These are phyloP conservation scores for Starmerella gropengiesseri DNA, from an alignment of 805 yeast genomes.

Conservation along the genomic window DNA sequence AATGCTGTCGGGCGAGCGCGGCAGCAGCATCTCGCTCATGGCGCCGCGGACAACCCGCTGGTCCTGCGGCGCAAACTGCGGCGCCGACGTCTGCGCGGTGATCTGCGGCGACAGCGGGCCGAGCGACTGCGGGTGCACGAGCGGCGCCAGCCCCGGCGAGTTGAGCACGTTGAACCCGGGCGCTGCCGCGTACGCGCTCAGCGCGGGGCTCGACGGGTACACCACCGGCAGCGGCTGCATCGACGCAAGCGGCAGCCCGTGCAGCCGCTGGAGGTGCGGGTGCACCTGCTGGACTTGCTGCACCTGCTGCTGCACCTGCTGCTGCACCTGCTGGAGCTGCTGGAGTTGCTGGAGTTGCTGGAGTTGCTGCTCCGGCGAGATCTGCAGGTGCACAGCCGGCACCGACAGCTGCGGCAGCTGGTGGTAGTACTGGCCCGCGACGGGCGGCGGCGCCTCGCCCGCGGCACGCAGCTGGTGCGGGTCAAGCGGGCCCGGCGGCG, in stretches of 20 bases:
- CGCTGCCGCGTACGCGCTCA: slow-evolving; percentile 14
- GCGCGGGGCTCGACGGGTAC: slow-evolving; percentile 20
- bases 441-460: background rate
- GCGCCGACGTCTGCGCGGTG: slow-evolving; percentile 12
- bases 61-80: slow-evolving; percentile 16
- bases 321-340: slow-evolving; percentile 8
- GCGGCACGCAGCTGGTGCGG: background rate
- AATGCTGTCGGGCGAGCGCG: slow-evolving; percentile 22
- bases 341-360: slow-evolving; percentile 11
- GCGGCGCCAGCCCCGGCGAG: slow-evolving; percentile 18
- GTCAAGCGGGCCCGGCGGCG: slow-evolving; percentile 1
- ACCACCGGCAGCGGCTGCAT: slow-evolving; percentile 15
- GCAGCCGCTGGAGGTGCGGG: slow-evolving; percentile 7
- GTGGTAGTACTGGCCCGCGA: background rate
- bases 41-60: slow-evolving; percentile 22
- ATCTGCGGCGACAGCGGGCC: slow-evolving; percentile 19
- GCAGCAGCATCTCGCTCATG: slow-evolving; percentile 26
- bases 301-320: slow-evolving; percentile 8
- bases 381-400: slow-evolving; percentile 2
- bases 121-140: slow-evolving; percentile 1
- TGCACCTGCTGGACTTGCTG: background rate
- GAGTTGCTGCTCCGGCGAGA: slow-evolving; percentile 4
- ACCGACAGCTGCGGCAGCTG: slow-evolving; percentile 4
- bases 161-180: slow-evolving; percentile 8
- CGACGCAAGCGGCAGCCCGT: slow-evolving; percentile 9